These are phyloP conservation scores for Phenoliferia sp. DNA, from an alignment of 1,284 basidiomycete species.

Conservation along the genomic window DNA sequence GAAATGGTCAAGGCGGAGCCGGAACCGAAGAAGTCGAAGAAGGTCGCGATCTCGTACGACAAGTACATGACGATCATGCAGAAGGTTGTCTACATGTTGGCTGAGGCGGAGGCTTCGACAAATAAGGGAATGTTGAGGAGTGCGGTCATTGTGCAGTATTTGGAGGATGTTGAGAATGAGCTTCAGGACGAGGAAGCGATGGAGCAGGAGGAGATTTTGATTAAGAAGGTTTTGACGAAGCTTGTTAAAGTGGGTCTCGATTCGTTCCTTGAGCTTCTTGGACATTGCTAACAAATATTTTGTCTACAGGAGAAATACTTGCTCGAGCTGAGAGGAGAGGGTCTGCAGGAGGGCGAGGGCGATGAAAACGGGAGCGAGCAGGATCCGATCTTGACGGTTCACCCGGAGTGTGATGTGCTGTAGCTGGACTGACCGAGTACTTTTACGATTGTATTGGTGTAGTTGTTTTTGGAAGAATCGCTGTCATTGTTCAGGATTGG, in stretches of 20 bases:
- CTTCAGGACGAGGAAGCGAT: conserved; percentile 79
- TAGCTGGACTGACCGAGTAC: too few species aligned
- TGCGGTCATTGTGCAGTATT: conserved; percentile 93
- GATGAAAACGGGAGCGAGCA: conserved; percentile 17
- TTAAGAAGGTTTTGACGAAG: conserved; percentile 82
- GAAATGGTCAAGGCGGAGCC: neutral
- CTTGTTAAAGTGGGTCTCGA: conserved; percentile 64
- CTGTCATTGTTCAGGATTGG: too few species aligned
- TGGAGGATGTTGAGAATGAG: conserved; percentile 80
- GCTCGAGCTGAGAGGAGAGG: conserved; percentile 55
- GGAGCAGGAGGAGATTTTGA: conserved; percentile 85
- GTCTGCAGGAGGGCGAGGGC: conserved; percentile 2
- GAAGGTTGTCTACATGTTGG: conserved; percentile 76
- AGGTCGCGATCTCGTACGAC: conserved; percentile 91
- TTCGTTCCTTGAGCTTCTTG: too few species aligned
- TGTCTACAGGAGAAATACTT: conserved; percentile 70
- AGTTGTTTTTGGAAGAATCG: too few species aligned
- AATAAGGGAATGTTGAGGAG: conserved; percentile 76
- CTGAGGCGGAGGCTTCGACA: conserved; percentile 68
- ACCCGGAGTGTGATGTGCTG: conserved; percentile 34
- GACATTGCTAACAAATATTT: neutral
- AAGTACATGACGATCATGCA: conserved; percentile 87
- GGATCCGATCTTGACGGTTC: conserved; percentile 30
- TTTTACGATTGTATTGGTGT: too few species aligned
- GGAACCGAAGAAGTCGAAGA: conserved; percentile 52